Base-by-base conservation (phyloP, 106 monocot species). In the Dioscorea dumetorum region DNA sequence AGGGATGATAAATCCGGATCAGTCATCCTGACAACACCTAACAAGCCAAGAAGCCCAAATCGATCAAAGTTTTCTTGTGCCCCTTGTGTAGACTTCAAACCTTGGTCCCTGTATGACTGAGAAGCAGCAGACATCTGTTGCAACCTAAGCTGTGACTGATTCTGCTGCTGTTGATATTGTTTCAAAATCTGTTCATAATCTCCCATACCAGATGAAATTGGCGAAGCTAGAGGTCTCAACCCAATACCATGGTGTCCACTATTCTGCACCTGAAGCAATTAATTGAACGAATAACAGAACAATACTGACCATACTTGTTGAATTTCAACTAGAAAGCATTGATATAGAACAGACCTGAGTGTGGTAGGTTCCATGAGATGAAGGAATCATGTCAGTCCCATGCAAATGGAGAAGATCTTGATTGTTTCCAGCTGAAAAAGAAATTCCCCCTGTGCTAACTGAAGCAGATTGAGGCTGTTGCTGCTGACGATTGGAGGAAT, bases 61-160 rank as follows among this genome's bases (percentile, higher is more conserved):
- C 74, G 73, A 74, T 95, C 88, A 72, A 77, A 60, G 56, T 71
- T 21, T 14, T 62, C 50, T 72, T 76, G 77, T 53, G 72, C 60
- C 14, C 90, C 87, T 51, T 85, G 80, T 32, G 81, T 33, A 22
- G 87, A 69, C 72, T 85, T 91, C 22, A 81, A 50, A 67, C 61
- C 85, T 51, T 87, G 95, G 73, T 95, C 95, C 60, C 81, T 81
- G 67, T 85, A 90, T 48, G 84, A 78, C 58, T 95, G 91, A 53
- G 62, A 66, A 72, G 74, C 84, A 71, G 78, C 49, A 52, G 90
- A 74, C 70, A 87, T 79, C 59, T 94, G 94, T 61, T 90, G 94
- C 51, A 87, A 16, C 4, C 80, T 83, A 76, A 89, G 76, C 59
- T 79, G 90, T 71, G 87, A 72, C 61, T 80, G 84, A 49, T 77